Evolutionary conservation across 345 rosid genomes (phyloP), one percentile per base, ranked within the genome.

Genomic region (Barbarea vulgaris): DNA sequence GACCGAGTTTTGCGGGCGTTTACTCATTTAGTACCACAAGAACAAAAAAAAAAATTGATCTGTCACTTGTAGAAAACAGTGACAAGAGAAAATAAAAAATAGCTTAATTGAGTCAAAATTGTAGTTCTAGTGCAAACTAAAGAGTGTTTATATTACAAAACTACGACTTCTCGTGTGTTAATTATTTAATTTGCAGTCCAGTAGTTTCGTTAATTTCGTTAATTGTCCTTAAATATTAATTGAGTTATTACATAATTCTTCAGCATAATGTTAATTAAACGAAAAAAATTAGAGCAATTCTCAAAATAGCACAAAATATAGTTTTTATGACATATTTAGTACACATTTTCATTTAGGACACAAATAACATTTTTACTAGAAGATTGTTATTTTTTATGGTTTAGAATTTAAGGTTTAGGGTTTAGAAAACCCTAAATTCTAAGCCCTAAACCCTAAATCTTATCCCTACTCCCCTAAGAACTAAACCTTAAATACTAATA

Each of bases 1-100:
- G 80, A 77, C 80, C 80, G 71, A 46, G 34, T 69, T 70, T 76
- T 69, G 52, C 58, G 70, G 80, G 44, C 27, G 58, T 33, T 54
- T 61, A 76, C 79, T 66, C 22, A 22, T n/a, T 41, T 47, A 9
- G 39, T 46, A 28, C 59, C 72, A 9, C 64, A 51, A 47, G 30
- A 28, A 36, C 55, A 13, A 55, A 33, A 24, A 4, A 57, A 37
- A 21, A n/a, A n/a, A n/a, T n/a, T n/a, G n/a, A 60, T 39, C 24
- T 59, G 25, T 39, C 33, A 48, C 67, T 67, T 58, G 12, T 25
- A 4, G 9, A 24, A 7, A 70, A 64, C 10, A 21, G 27, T 51
- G 61, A 41, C 18, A 0, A 21, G 22, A 31, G 1, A 34, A 36
- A 48, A 47, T 14, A 10, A 56, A 74, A 73, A 64, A 46, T 54